Evolutionary conservation across 208 protist species (phyloP).

Genomic region (Leishmania guyanensis): DNA sequence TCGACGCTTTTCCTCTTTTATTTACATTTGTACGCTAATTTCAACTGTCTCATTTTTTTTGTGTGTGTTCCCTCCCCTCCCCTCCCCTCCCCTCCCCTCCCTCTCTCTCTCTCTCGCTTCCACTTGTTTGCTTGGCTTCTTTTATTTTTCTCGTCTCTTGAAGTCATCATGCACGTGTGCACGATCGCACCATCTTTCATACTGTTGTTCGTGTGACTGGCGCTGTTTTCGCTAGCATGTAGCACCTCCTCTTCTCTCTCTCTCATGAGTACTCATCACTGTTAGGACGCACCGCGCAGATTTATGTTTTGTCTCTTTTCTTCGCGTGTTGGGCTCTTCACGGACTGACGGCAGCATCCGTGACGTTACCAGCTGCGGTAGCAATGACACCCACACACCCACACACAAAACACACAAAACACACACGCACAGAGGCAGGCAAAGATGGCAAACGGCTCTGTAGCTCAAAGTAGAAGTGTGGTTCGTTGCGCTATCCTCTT

Average conservation of each 20-base stretch:
- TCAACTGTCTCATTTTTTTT: not conserved
- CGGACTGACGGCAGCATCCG: not conserved
- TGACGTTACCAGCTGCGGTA: not conserved
- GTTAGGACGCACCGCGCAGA: not conserved
- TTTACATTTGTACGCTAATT: not conserved
- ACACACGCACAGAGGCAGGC: not conserved
- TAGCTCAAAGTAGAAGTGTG: not conserved
- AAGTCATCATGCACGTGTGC: not conserved
- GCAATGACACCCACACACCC: not conserved
- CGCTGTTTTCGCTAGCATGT: not conserved
- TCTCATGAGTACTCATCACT: not conserved
- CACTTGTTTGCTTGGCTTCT: not conserved
- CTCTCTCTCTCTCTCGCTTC: not conserved
- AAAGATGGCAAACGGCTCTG: not conserved
- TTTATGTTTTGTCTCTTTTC: not conserved
- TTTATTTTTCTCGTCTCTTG: not conserved
- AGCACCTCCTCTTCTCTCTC: not conserved
- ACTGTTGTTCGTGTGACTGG: no score
- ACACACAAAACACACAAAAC: not conserved
- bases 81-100: not conserved
- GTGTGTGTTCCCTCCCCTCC: not conserved
- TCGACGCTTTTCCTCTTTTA: not conserved
- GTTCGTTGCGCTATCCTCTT: not conserved
- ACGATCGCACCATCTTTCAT: not conserved
- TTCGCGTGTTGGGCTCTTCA: not conserved